Percentiles rank a stretch among this genome's conserved stretches.
phyloP scores from a whole-genome alignment of 441 rosid genomes.

The Eutrema salsugineum region DNA sequence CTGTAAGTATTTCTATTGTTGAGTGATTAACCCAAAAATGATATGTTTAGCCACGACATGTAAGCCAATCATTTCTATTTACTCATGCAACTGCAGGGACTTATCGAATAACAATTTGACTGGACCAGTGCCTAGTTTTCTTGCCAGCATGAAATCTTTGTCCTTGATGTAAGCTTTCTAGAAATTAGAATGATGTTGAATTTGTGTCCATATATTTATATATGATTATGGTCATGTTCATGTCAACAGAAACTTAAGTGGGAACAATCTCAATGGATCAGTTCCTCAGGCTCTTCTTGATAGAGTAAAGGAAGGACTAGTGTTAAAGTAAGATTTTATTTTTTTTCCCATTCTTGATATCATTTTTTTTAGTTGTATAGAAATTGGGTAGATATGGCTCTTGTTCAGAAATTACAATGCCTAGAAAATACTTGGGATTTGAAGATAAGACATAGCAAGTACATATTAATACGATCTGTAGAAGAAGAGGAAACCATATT shows the following conservation, averaged over 20 bases:
- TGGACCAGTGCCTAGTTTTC: constrained; percentile 18
- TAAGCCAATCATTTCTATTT: neutral
- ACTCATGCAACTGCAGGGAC: constrained; percentile 3
- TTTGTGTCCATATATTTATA: neutral
- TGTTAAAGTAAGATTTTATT: constrained; percentile 4
- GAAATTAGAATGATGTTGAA: neutral
- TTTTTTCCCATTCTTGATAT: neutral
- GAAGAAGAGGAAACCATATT: neutral
- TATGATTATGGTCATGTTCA: neutral
- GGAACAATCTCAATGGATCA: constrained; percentile 22
- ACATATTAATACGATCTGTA: neutral
- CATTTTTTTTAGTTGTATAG: neutral
- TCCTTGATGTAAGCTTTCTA: constrained; percentile 13
- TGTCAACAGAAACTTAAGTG: constrained; percentile 18
- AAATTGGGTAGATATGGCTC: neutral
- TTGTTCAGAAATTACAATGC: neutral
- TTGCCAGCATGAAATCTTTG: constrained; percentile 17
- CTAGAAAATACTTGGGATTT: neutral
- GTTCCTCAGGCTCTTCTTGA: constrained; percentile 26
- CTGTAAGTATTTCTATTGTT: constrained; percentile 10
- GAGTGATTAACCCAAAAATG: neutral
- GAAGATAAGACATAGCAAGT: neutral
- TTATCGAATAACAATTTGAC: constrained; percentile 23
- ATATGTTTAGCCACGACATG: neutral
- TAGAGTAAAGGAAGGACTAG: constrained; percentile 18